phyloP scores from a whole-genome alignment of 768 basidiomycete genomes.

The Leucocoprinus leucothites region DNA sequence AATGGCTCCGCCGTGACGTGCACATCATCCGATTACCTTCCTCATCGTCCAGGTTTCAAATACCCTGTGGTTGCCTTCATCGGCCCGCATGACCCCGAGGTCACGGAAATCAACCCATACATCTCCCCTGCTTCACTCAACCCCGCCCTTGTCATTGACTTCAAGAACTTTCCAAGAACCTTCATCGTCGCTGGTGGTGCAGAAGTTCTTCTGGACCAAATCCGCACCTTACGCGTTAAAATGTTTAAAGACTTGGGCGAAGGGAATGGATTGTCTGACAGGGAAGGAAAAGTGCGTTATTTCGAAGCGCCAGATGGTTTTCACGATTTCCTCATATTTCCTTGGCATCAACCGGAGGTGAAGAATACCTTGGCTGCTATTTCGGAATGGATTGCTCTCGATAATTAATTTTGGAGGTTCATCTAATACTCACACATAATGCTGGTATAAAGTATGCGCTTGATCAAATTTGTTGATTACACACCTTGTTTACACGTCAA shows the following conservation, averaged over 20 bases:
- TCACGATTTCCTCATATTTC: slow-evolving; percentile 52
- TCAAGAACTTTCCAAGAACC: slow-evolving; percentile 57
- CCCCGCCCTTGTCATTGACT: slow-evolving; percentile 33
- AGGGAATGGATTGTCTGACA: slow-evolving; percentile 32
- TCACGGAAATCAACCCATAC: slow-evolving; percentile 46
- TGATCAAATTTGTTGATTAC: too few relatives aligned
- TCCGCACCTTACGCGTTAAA: slow-evolving; percentile 39
- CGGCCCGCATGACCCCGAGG: slow-evolving; percentile 44
- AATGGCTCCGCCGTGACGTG: slow-evolving; percentile 35
- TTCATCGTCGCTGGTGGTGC: slow-evolving; percentile 58
- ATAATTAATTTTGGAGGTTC: not conserved
- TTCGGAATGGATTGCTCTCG: slow-evolving; percentile 40
- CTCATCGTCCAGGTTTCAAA: slow-evolving; percentile 14
- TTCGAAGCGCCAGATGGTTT: slow-evolving; percentile 48
- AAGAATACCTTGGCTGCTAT: slow-evolving; percentile 44
- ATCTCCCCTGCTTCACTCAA: slow-evolving; percentile 56
- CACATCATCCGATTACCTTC: slow-evolving; percentile 35
- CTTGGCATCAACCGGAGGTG: slow-evolving; percentile 53
- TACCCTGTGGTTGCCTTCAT: slow-evolving; percentile 41
- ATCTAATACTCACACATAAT: not conserved
- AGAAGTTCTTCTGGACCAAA: slow-evolving; percentile 55
- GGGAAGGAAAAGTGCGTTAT: slow-evolving; percentile 42
- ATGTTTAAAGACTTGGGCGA: slow-evolving; percentile 53
- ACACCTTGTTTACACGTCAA: too few relatives aligned
- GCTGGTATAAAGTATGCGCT: not conserved